phyloP scores from a whole-genome alignment of 164 flowering plant genomes.

The Vitis rotundifolia region DNA sequence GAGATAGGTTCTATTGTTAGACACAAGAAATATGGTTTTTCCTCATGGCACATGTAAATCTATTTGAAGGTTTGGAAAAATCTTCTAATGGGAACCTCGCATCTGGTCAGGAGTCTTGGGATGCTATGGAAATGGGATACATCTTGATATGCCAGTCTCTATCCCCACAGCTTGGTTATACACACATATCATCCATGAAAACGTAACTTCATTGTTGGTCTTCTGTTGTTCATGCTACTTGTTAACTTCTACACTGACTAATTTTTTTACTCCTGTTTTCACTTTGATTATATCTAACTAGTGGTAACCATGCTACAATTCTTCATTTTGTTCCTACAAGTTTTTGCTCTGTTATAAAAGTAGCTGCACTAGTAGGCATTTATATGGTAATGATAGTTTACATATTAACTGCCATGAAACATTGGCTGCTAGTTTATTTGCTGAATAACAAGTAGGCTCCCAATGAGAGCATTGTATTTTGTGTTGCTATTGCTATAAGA shows the following conservation, averaged over 20 bases:
- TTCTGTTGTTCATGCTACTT: background rate
- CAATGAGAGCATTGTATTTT: too few species aligned
- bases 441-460: too few species aligned
- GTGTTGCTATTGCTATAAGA: too few species aligned
- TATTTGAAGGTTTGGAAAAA: slow-evolving; percentile 23
- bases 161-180: slow-evolving; percentile 14
- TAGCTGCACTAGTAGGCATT: too few species aligned
- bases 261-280: background rate
- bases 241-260: background rate
- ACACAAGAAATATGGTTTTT: slow-evolving; percentile 39
- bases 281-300: background rate
- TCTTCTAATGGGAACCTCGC: slow-evolving; percentile 27
- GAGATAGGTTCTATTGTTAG: slow-evolving; percentile 33
- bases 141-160: slow-evolving; percentile 31
- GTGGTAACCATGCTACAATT: too few species aligned
- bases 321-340: too few species aligned
- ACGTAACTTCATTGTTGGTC: background rate
- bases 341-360: too few species aligned
- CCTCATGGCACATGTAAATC: slow-evolving; percentile 43
- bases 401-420: too few species aligned
- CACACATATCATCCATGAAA: background rate
- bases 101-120: slow-evolving; percentile 22
- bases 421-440: too few species aligned
- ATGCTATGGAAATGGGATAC: slow-evolving; percentile 28
- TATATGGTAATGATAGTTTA: too few species aligned